Evolutionary conservation across 1,284 basidiomycete species (phyloP), one percentile per base, ranked within the genome.

Genomic region (Cryptococcus floricola): DNA sequence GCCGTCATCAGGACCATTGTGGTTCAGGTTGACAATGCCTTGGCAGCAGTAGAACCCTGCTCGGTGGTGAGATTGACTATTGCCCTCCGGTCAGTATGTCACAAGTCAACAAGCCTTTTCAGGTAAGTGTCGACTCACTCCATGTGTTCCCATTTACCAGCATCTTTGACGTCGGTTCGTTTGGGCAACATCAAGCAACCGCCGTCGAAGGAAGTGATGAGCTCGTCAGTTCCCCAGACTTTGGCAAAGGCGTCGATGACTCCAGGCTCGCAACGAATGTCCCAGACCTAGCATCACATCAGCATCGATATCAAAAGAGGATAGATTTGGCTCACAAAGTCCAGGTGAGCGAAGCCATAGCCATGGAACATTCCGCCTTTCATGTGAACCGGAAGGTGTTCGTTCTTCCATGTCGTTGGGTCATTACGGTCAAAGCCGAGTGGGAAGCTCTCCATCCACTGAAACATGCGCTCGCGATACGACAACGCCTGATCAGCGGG

Each of bases 1-100:
- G 44, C 77, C 77, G 50, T 79, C 77, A 7, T 72, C 58, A 2
- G 71, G 69, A 63, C 68, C 38, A 56, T 76, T 75, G 31, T 69
- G 43, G 58, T 62, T 53, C 7, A 76, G 61, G 60, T 78, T 76
- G 48, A 71, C 67, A 42, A 77, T 68, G 14, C 77, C 77, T 53
- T 78, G 77, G 12, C 73, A 65, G 58, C 74, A 76, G 63, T 76
- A 64, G 57, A 72, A 68, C n/a, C 65, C 67, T 8, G 2, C 60
- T 50, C 73, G 66, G 44, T 58, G 50, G 19, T 71, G 71, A 44
- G 70, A 72, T 63, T 75, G 74, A 56, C 42, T 52, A 19, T 43
- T 48, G 23, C 37, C 14, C 1, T 31, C 54, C 13, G 37, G 31
- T 25, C 7, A 39, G 16, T 37, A 44, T 25, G n/a, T 27, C 43